phyloP scores from a whole-genome alignment of 352 stramenopile species.

The Globisporangium orthogonon region DNA sequence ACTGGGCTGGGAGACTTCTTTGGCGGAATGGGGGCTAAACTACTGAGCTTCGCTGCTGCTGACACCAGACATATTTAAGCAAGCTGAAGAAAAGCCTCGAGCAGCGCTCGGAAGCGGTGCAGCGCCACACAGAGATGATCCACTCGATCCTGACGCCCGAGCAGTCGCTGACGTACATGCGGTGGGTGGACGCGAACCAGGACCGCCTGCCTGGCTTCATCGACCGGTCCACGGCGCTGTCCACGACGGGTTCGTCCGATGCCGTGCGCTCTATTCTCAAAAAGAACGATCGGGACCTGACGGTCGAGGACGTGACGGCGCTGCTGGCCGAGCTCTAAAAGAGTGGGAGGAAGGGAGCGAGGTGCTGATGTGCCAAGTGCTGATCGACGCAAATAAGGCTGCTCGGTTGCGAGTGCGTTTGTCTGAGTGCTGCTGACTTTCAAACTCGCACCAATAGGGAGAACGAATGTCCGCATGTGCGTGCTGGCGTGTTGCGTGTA shows the following conservation, averaged over 20 bases:
- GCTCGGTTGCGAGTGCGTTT: background rate
- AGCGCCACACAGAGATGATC: slow-evolving; percentile 74
- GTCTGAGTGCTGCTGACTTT: background rate
- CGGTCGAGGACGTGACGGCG: slow-evolving; percentile 80
- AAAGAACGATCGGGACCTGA: slow-evolving; percentile 82
- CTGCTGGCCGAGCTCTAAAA: slow-evolving; percentile 58
- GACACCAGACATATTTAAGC: slow-evolving; percentile 82
- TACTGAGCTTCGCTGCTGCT: background rate
- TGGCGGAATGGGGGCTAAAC: background rate
- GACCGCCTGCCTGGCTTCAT: slow-evolving; percentile 57
- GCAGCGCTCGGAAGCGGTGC: slow-evolving; percentile 69
- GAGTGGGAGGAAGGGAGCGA: background rate
- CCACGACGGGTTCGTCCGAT: slow-evolving; percentile 49
- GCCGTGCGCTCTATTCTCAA: slow-evolving; percentile 68
- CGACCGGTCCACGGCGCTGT: slow-evolving; percentile 50
- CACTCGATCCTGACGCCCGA: slow-evolving; percentile 83
- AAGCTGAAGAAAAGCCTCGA: slow-evolving; percentile 83
- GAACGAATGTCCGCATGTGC: background rate
- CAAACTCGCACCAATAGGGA: background rate
- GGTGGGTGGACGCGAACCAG: slow-evolving; percentile 79
- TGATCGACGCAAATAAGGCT: background rate
- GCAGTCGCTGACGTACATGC: slow-evolving; percentile 78
- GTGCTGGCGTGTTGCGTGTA: background rate
- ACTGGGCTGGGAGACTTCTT: background rate
- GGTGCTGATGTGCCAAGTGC: too few relatives aligned